A percentile compares a stretch with the other conserved stretches of the same genome.
These are phyloP conservation scores for Nicotiana knightiana DNA, from an alignment of 257 asterid species.

Conservation along the genomic window DNA sequence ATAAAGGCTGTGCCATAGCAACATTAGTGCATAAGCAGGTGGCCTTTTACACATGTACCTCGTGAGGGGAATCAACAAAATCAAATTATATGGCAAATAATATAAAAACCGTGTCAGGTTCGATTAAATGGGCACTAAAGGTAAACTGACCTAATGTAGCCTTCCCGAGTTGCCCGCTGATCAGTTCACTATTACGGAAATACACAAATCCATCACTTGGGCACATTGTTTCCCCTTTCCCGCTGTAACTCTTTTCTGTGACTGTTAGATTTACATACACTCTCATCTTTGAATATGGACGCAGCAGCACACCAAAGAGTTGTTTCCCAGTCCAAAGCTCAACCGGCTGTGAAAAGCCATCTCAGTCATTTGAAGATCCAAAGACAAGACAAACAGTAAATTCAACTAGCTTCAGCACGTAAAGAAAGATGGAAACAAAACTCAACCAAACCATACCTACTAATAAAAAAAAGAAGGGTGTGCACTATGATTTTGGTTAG, in stretches of 20 bases:
- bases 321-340: conserved; percentile 99
- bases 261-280: conserved; percentile 79
- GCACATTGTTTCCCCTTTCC: conserved; percentile 66
- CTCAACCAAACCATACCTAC: neutral
- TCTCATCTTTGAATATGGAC: conserved; percentile 71
- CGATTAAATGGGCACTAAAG: neutral
- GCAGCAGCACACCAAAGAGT: conserved; percentile 63
- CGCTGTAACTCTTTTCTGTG: conserved; percentile 58
- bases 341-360: conserved; percentile 55
- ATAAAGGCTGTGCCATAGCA: neutral
- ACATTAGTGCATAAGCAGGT: neutral
- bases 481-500: neutral
- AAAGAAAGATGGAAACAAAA: conserved; percentile 6
- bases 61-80: neutral
- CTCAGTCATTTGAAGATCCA: conserved; percentile 1
- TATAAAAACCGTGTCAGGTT: neutral
- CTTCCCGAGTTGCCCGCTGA: conserved; percentile 96
- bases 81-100: neutral
- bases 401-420: neutral
- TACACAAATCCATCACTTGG: conserved; percentile 83
- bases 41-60: neutral
- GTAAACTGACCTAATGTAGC: conserved; percentile 77
- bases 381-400: neutral
- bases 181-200: conserved; percentile 88
- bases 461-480: neutral